phyloP scores from a whole-genome alignment of 1,284 basidiomycete genomes.

The Porogramme epimiltina region DNA sequence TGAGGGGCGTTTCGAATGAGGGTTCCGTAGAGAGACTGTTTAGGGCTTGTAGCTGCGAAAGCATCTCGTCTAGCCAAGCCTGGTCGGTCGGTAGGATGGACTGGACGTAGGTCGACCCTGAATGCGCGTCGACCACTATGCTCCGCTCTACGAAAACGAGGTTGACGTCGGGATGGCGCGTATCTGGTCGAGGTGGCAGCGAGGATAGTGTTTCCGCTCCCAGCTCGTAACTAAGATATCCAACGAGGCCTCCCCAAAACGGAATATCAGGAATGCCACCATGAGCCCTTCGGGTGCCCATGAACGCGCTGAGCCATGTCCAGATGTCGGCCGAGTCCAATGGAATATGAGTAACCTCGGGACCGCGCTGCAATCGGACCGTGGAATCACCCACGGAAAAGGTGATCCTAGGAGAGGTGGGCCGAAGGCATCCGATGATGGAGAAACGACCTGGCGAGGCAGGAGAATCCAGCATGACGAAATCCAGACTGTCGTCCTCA shows the following conservation, averaged over 20 bases:
- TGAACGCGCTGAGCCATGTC: constrained; percentile 73
- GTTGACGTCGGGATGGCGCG: constrained; percentile 66
- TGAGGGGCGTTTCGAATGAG: constrained; percentile 6
- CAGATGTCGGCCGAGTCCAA: constrained; percentile 57
- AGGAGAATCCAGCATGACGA: constrained; percentile 74
- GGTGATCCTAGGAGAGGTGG: constrained; percentile 56
- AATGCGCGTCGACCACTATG: constrained; percentile 61
- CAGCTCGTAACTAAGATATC: constrained; percentile 74
- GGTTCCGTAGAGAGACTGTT: neutral
- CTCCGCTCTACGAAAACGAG: constrained; percentile 76
- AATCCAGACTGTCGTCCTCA: constrained; percentile 56
- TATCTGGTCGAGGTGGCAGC: constrained; percentile 34
- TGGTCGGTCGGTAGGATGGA: constrained; percentile 61
- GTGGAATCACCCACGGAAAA: constrained; percentile 54
- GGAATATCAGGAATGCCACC: constrained; percentile 56
- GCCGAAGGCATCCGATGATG: constrained; percentile 61
- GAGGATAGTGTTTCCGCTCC: constrained; percentile 55
- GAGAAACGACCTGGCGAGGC: constrained; percentile 73
- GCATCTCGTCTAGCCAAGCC: constrained; percentile 54
- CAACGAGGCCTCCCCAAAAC: constrained; percentile 80
- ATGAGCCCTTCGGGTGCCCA: constrained; percentile 48
- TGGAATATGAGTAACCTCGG: constrained; percentile 20
- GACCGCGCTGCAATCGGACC: constrained; percentile 41
- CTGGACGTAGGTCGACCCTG: constrained; percentile 58
- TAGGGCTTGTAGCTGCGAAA: constrained; percentile 26